These are phyloP conservation scores for Decorospora gaudefroyi DNA, from an alignment of 2,329 filamentous ascomycete genomes.

Conservation along the genomic window DNA sequence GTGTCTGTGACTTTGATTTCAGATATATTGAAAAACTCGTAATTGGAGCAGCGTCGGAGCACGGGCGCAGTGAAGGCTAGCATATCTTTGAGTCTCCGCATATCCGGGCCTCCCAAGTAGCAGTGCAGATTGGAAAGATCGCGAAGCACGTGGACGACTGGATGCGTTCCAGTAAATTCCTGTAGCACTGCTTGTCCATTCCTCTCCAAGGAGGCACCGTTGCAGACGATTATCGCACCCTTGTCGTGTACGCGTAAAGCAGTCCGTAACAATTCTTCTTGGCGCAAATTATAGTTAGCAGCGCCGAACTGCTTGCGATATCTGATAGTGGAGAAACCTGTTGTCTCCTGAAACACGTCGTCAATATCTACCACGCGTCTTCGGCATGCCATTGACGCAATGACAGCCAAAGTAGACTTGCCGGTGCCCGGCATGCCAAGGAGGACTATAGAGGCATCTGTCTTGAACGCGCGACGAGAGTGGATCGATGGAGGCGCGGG, in stretches of 20 bases:
- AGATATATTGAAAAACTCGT: conserved; percentile 77
- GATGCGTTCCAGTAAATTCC: conserved; percentile 66
- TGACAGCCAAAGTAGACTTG: conserved; percentile 75
- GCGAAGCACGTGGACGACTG: conserved; percentile 71
- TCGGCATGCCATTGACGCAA: conserved; percentile 71
- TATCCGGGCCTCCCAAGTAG: conserved; percentile 61
- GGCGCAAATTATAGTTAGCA: conserved; percentile 65
- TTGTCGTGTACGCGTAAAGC: conserved; percentile 63
- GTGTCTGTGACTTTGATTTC: conserved; percentile 51
- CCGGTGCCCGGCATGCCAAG: conserved; percentile 74
- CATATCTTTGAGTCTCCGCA: conserved; percentile 62
- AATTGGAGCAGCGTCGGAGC: conserved; percentile 69
- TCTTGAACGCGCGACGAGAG: conserved; percentile 53
- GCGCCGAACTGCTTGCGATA: conserved; percentile 68
- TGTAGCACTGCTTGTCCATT: conserved; percentile 64
- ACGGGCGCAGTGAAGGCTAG: conserved; percentile 62
- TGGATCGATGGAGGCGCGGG: conserved; percentile 23
- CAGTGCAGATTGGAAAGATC: conserved; percentile 67
- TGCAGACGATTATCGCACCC: conserved; percentile 72
- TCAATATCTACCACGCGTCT: conserved; percentile 72
- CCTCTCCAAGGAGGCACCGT: conserved; percentile 69
- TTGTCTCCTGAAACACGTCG: conserved; percentile 66
- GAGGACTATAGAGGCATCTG: conserved; percentile 71
- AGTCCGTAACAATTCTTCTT: conserved; percentile 64
- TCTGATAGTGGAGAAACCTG: conserved; percentile 63